Evolutionary conservation across 306 rosid genomes (phyloP).

Genomic region (Betula pendula): DNA sequence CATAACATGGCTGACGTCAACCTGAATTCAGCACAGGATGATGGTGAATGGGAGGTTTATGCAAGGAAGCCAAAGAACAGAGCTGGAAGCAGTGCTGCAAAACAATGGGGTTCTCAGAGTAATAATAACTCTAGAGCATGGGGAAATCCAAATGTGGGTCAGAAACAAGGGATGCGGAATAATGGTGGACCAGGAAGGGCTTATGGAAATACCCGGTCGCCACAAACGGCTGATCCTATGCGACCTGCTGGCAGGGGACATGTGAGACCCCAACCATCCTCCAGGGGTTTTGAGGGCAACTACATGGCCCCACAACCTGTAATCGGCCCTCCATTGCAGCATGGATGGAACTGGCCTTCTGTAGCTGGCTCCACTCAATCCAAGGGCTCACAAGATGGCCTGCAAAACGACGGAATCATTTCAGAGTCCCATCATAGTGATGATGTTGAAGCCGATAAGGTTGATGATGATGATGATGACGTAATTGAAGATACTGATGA

Average conservation of each 20-base stretch:
- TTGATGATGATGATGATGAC: slow-evolving; percentile 36
- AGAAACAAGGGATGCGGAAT: slow-evolving; percentile 26
- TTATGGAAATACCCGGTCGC: slow-evolving; percentile 38
- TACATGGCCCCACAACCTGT: slow-evolving; percentile 31
- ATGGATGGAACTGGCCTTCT: slow-evolving; percentile 88
- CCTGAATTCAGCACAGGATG: slow-evolving; percentile 45
- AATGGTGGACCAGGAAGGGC: slow-evolving; percentile 50
- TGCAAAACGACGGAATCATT: slow-evolving; percentile 20
- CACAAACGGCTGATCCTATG: slow-evolving; percentile 42
- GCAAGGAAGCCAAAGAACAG: slow-evolving; percentile 63
- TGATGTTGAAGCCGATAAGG: slow-evolving; percentile 22
- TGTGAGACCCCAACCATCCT: slow-evolving; percentile 32
- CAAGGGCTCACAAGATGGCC: slow-evolving; percentile 29
- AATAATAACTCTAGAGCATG: slow-evolving; percentile 45
- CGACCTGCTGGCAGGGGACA: slow-evolving; percentile 59
- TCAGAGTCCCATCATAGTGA: slow-evolving; percentile 22
- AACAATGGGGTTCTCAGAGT: slow-evolving; percentile 43
- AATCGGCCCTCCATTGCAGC: slow-evolving; percentile 62
- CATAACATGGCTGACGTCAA: slow-evolving; percentile 45
- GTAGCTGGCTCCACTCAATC: slow-evolving; percentile 40
- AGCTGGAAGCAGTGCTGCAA: slow-evolving; percentile 62
- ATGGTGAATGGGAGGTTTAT: slow-evolving; percentile 75
- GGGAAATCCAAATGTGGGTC: slow-evolving; percentile 40
- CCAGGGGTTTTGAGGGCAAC: slow-evolving; percentile 33
- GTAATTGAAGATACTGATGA: slow-evolving; percentile 60